A percentile compares a stretch with the other conserved stretches of the same genome.
Conservation (phyloP, 2,329 filamentous ascomycete species). For the Rhytidhysteron rufulum region DNA sequence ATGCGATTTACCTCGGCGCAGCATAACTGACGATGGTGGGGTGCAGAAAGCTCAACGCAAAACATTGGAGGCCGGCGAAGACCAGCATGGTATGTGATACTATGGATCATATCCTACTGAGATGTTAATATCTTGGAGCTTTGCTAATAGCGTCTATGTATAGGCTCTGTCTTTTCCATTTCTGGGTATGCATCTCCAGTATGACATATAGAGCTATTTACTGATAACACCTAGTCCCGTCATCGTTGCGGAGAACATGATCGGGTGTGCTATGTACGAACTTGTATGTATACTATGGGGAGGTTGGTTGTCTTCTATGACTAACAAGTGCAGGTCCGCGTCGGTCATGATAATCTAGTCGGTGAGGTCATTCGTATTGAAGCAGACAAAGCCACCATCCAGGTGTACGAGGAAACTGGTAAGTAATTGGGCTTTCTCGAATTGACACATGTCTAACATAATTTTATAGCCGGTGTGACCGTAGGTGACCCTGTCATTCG, state of each 20-base stretch:
- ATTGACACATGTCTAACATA: slow-evolving; percentile 10
- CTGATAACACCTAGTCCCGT: slow-evolving; percentile 61
- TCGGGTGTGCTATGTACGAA: slow-evolving; percentile 99
- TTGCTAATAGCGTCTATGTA: slow-evolving; percentile 11
- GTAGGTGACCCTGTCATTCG: slow-evolving; percentile 89
- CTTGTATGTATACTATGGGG: slow-evolving; percentile 57
- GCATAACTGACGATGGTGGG: slow-evolving; percentile 23
- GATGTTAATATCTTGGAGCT: neutral
- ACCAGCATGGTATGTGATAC: slow-evolving; percentile 51
- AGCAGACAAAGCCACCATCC: slow-evolving; percentile 90
- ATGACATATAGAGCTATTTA: slow-evolving; percentile 13
- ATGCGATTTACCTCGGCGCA: slow-evolving; percentile 4
- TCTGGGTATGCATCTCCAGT: slow-evolving; percentile 50
- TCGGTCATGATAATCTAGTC: slow-evolving; percentile 71
- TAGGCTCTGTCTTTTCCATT: slow-evolving; percentile 66
- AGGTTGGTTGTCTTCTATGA: neutral
- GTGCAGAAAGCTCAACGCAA: slow-evolving; percentile 32
- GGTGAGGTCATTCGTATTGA: slow-evolving; percentile 99
- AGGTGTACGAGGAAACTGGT: slow-evolving; percentile 99
- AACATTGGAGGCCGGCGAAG: slow-evolving; percentile 47
- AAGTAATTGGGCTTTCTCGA: neutral
- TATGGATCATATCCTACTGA: slow-evolving; percentile 5
- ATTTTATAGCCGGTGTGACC: slow-evolving; percentile 79
- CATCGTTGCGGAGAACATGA: slow-evolving; percentile 96
- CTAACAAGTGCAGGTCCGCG: slow-evolving; percentile 63